These are phyloP conservation scores for Penicillium polonicum DNA, from an alignment of 2,329 filamentous ascomycete genomes.

Conservation along the genomic window DNA sequence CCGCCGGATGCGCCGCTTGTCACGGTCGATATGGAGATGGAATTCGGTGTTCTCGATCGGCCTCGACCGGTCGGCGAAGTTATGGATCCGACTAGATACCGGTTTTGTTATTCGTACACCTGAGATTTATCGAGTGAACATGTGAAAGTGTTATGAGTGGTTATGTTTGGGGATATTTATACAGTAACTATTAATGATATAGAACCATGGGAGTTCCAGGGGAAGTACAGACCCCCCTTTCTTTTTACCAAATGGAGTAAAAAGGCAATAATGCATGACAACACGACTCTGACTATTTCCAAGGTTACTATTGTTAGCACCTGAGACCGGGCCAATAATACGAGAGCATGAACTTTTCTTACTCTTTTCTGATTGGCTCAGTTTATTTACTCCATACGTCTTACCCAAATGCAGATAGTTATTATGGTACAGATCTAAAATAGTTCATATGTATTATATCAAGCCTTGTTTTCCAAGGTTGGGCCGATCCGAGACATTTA, in stretches of 20 bases:
- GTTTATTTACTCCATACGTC: background rate
- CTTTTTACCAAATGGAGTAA: background rate
- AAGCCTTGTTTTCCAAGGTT: background rate
- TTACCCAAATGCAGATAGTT: too few relatives aligned
- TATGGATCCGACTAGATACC: slow-evolving; percentile 18
- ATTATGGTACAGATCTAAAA: background rate
- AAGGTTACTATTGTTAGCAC: slow-evolving; percentile 10
- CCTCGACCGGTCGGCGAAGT: slow-evolving; percentile 16
- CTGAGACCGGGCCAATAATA: slow-evolving; percentile 14
- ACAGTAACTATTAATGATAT: background rate
- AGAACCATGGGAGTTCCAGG: background rate
- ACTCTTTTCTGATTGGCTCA: background rate
- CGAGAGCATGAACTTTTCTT: background rate
- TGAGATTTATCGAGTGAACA: background rate
- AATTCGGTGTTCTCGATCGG: slow-evolving; percentile 20
- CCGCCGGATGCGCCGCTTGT: slow-evolving; percentile 14
- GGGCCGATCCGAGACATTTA: slow-evolving; percentile 4
- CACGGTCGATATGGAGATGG: slow-evolving; percentile 18
- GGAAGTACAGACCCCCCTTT: background rate
- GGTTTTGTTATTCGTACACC: slow-evolving; percentile 20
- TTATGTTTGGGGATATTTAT: background rate
- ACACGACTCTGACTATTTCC: slow-evolving; percentile 10
- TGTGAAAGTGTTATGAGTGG: too few relatives aligned
- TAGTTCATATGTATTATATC: background rate
- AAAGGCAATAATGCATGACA: slow-evolving; percentile 12